phyloP scores from a whole-genome alignment of 225 moss, liverwort and hornwort genomes.

The Lunularia cruciata region DNA sequence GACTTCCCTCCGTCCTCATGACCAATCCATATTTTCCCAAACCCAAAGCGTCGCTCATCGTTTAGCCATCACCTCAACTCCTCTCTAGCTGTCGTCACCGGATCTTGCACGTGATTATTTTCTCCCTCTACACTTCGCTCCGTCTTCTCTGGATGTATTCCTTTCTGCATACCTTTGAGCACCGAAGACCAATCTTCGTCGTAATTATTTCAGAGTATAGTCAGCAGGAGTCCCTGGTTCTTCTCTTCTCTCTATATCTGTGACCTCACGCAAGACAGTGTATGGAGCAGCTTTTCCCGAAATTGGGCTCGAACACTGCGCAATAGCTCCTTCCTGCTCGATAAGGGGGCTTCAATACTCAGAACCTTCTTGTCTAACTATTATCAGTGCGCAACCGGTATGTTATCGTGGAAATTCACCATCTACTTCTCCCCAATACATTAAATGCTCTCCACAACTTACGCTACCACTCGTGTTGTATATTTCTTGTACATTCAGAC shows the following conservation, averaged over 20 bases:
- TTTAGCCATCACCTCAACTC: background rate
- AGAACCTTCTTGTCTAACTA: background rate
- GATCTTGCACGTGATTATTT: conserved; percentile 3
- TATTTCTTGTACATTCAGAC: background rate
- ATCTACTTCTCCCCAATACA: background rate
- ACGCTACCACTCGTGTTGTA: background rate
- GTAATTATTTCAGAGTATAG: background rate
- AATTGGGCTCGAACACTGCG: background rate
- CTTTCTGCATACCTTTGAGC: background rate
- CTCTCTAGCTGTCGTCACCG: conserved; percentile 4
- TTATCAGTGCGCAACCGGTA: conserved; percentile 1
- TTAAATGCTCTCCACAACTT: background rate
- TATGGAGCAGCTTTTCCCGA: too few species aligned
- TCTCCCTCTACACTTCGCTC: background rate
- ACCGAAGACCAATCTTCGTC: background rate
- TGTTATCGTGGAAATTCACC: background rate
- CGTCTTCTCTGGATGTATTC: background rate
- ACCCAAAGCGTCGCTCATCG: background rate
- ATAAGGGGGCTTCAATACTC: background rate
- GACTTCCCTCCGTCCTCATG: background rate
- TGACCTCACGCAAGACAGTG: too few species aligned
- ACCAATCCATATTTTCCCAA: background rate
- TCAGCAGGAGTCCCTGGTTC: background rate
- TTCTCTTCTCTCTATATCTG: background rate
- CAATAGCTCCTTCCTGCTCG: background rate